phyloP scores from a whole-genome alignment of 768 basidiomycete genomes.

The Lentinula aciculospora region DNA sequence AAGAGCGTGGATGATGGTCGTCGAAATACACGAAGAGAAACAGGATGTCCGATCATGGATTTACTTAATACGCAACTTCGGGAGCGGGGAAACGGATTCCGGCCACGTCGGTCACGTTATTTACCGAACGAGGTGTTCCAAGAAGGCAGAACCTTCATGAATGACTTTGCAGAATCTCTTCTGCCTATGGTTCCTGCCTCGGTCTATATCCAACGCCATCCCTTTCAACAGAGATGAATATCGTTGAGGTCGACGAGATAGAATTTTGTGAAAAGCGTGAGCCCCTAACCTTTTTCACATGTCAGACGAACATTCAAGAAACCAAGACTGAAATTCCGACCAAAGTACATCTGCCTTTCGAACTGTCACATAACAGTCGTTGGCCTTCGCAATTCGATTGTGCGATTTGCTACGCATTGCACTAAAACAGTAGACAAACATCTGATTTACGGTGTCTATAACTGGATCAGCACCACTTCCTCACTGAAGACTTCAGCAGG shows the following conservation, averaged over 20 bases:
- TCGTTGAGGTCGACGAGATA: conserved; percentile 45
- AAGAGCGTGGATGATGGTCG: not conserved
- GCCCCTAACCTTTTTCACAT: conserved; percentile 62
- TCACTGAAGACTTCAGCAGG: too few species aligned
- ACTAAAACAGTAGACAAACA: conserved; percentile 51
- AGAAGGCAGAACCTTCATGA: not conserved
- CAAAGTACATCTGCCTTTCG: conserved; percentile 52
- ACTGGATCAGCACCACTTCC: conserved; percentile 4
- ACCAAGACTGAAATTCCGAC: conserved; percentile 31
- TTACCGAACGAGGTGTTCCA: too few species aligned
- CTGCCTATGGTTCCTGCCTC: conserved; percentile 42
- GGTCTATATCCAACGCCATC: conserved; percentile 46
- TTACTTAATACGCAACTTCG: not conserved
- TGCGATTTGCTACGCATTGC: conserved; percentile 42
- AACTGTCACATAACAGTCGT: conserved; percentile 35
- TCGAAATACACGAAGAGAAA: not conserved
- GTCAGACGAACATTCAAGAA: not conserved
- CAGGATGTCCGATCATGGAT: not conserved
- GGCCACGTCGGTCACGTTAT: not conserved
- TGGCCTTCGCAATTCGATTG: conserved; percentile 31
- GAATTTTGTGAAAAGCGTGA: conserved; percentile 69
- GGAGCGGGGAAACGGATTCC: not conserved
- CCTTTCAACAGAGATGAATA: conserved; percentile 42
- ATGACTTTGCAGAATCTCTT: conserved; percentile 32
- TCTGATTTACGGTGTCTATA: conserved; percentile 56